A percentile compares a stretch with the other conserved stretches of the same genome.
Evolutionary conservation across 495 filamentous ascomycete species (phyloP).

Genomic region (Aspergillus leporis): DNA sequence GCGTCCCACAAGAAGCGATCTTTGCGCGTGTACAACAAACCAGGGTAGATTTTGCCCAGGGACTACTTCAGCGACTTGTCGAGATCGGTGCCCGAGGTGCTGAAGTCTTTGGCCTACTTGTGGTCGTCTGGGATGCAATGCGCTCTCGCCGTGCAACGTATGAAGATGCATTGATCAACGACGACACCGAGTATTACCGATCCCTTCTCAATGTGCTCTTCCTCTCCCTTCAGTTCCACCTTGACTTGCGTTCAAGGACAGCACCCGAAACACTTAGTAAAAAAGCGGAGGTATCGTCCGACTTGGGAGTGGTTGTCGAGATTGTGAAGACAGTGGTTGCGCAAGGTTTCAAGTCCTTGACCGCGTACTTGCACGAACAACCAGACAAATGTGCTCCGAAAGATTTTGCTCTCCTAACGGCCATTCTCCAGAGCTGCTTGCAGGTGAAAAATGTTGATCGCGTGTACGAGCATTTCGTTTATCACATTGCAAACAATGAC

Average conservation of each 20-base stretch:
- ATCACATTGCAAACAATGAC: slow-evolving; percentile 61
- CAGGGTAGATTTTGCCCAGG: slow-evolving; percentile 73
- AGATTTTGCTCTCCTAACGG: slow-evolving; percentile 88
- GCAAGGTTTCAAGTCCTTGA: slow-evolving; percentile 76
- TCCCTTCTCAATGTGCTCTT: slow-evolving; percentile 82
- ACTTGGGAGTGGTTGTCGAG: slow-evolving; percentile 61
- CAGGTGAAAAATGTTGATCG: slow-evolving; percentile 56
- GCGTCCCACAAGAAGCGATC: slow-evolving; percentile 66
- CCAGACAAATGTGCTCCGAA: slow-evolving; percentile 55
- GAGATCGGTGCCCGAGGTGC: slow-evolving; percentile 57
- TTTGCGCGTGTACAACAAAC: slow-evolving; percentile 70
- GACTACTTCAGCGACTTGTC: slow-evolving; percentile 73
- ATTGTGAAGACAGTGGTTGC: slow-evolving; percentile 77
- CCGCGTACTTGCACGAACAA: slow-evolving; percentile 66
- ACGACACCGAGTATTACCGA: slow-evolving; percentile 74
- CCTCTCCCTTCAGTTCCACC: slow-evolving; percentile 69
- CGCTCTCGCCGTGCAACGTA: slow-evolving; percentile 64
- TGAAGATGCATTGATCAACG: slow-evolving; percentile 55
- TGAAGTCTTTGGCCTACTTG: slow-evolving; percentile 64
- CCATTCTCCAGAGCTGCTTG: slow-evolving; percentile 79
- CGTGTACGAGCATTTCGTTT: slow-evolving; percentile 60
- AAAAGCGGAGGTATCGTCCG: slow-evolving; percentile 41
- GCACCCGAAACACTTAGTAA: slow-evolving; percentile 38
- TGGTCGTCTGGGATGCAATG: slow-evolving; percentile 66
- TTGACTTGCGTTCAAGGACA: slow-evolving; percentile 27